Base-by-base conservation (phyloP, 2,329 filamentous ascomycete genomes). In the Fusarium sp. region DNA sequence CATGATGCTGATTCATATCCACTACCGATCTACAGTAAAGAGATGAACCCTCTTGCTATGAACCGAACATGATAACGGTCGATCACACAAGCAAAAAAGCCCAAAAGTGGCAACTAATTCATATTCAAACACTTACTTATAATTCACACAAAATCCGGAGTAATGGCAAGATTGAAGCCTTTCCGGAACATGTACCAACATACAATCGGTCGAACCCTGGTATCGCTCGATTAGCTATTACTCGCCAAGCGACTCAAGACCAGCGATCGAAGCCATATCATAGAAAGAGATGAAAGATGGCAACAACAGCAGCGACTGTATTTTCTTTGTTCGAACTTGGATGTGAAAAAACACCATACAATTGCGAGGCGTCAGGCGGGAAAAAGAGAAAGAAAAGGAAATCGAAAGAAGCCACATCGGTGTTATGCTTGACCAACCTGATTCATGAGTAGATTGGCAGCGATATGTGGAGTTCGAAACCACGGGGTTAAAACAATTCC, bases 21-120 rank as follows among this genome's bases (percentile, higher is more conserved):
- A 41, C 75, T 50, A 44, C 72, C 74, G 69, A 67, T 62, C 37
- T 62, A 73, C 33, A 69, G 79, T 44, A 80, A 82, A 47, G 78
- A 81, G 54, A 82, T 86, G 76, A 85, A 88, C 71, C 85, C 86
- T 4, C 77, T 88, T 23, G 83, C 81, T 56, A 86, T 88, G 84
- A 87, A 88, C 75, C 81, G 82, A 72, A 83, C 87, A 80, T 85
- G 77, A 80, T 57, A 18, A 41, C 45, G n/a, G 30, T 6, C 28
- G 30, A 33, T 33, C 11, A 49, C 18, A n/a, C 33, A 23, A 44
- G 59, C 52, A 53, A 61, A 45, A 57, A 16, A 37, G 46, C n/a
- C 30, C 42, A 37, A 40, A 50, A 40, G 41, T 38, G 53, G 47
- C 56, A 36, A 53, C 23, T 62, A 55, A 69, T 57, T 62, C 41